Base-by-base conservation (phyloP, 73 alveolate species). In the Paramecium sexaurelia region DNA sequence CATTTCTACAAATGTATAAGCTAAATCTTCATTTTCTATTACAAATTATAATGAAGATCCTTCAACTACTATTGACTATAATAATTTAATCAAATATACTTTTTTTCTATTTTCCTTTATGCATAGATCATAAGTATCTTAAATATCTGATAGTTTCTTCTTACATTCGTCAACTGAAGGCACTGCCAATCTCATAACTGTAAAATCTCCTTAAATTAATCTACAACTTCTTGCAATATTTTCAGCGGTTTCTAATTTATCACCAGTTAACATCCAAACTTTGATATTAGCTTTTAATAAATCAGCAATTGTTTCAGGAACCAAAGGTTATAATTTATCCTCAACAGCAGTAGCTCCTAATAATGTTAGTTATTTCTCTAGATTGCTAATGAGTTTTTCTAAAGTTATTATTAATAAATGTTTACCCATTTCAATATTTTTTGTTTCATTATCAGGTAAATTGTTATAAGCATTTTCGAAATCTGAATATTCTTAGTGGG, bases 331-430 rank as follows among this genome's bases (percentile, higher is more conserved):
- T 47, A 98, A 93, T 91, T 96, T 95, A 92, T 98, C 99, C 95
- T 98, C 99, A 13, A 98, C 99, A 1, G 98, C 99, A 7, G 99
- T 96, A 7, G 99, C 97, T 35, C 99, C 99, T 26, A 98, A 85
- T 68, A 97, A 92, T 43, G 97, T 94, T 6, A 98, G 75, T 19
- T 97, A 97, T 9, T 84, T 94, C 94, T 98, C 99, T 37, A 96
- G 86, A 57, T 92, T 92, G 37, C 97, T 98, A 67, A 94, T 95
- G 33, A 98, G 75, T 85, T 84, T 94, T 41, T 95, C 98, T 51
- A 51, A n/a, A n/a, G n/a, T n/a, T n/a, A 17, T 17, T n/a, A 17
- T 5, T 51, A 17, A 51, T 2, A n/a, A 17, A 51, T 15, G 0
- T 15, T 17, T 40, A 97, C 83, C 83, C 19, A 29, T 93, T 67